Evolutionary conservation across 768 basidiomycete genomes (phyloP).

Genomic region (Lentinula detonsa): DNA sequence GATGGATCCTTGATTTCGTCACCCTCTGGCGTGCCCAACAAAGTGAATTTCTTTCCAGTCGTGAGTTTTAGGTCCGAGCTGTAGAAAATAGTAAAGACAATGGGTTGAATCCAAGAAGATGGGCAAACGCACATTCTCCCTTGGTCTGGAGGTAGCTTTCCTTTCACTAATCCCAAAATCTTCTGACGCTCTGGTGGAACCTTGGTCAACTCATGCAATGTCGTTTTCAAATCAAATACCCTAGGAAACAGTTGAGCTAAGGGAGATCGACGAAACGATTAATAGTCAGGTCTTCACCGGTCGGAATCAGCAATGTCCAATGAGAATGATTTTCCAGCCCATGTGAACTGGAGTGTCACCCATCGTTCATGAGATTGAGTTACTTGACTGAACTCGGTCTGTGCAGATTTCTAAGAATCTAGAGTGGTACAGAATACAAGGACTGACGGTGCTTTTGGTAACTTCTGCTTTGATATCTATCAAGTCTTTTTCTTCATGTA

Average conservation of each 20-base stretch:
- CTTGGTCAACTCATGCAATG: constrained; percentile 60
- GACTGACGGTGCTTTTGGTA: not conserved
- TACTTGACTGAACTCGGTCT: not conserved
- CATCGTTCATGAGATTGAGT: constrained; percentile 34
- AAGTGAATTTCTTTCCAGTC: constrained; percentile 70
- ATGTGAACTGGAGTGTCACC: constrained; percentile 63
- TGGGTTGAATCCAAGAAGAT: not conserved
- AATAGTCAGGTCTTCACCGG: constrained; percentile 35
- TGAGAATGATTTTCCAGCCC: constrained; percentile 64
- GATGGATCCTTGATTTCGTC: constrained; percentile 80
- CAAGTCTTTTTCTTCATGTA: not conserved
- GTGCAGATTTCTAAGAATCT: not conserved
- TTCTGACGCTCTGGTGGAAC: constrained; percentile 87
- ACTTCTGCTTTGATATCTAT: not conserved
- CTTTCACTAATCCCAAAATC: constrained; percentile 79
- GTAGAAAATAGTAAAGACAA: constrained; percentile 7
- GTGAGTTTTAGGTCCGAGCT: constrained; percentile 56
- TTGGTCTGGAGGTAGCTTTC: constrained; percentile 75
- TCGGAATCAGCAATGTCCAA: constrained; percentile 73
- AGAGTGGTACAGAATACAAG: not conserved
- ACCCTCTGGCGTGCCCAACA: constrained; percentile 82
- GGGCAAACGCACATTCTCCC: constrained; percentile 46
- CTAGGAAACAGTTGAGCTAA: constrained; percentile 28
- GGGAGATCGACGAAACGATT: not conserved
- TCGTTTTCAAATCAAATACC: constrained; percentile 73